phyloP scores from a whole-genome alignment of 768 basidiomycete species.

The Phlegmacium glaucopus region DNA sequence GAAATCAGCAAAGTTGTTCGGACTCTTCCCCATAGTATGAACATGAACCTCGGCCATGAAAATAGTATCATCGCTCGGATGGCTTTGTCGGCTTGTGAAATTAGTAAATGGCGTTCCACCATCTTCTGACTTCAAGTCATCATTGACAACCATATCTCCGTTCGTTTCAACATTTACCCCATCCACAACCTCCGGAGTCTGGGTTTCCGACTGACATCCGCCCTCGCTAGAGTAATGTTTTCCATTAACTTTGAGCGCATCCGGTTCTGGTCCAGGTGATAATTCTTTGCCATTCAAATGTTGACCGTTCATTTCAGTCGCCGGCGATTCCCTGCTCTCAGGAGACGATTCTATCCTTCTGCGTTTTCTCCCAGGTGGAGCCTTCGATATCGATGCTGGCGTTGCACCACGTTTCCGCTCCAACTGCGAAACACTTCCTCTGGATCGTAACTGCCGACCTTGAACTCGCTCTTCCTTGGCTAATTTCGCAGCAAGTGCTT shows the following conservation, averaged over 20 bases:
- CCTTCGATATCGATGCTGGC: neutral
- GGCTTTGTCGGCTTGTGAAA: conserved; percentile 51
- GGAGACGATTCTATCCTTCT: conserved; percentile 39
- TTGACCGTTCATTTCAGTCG: neutral
- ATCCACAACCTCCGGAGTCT: conserved; percentile 9
- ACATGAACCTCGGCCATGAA: conserved; percentile 29
- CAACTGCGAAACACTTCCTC: conserved; percentile 14
- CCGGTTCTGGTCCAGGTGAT: conserved; percentile 5
- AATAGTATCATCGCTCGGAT: conserved; percentile 57
- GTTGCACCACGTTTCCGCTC: conserved; percentile 13
- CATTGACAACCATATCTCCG: conserved; percentile 2
- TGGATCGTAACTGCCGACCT: conserved; percentile 26
- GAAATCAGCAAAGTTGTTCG: conserved; percentile 11
- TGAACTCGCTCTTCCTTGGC: conserved; percentile 30
- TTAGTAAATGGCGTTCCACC: conserved; percentile 45
- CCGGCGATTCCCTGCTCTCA: conserved; percentile 21
- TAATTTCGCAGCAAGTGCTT: conserved; percentile 24
- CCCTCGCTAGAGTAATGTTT: conserved; percentile 2
- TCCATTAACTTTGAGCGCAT: conserved; percentile 10
- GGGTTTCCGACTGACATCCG: conserved; percentile 5
- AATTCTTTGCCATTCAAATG: neutral
- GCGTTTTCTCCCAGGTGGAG: conserved; percentile 38
- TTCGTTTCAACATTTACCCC: conserved; percentile 8
- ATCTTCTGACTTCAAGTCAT: conserved; percentile 51
- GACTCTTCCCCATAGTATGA: neutral